Evolutionary conservation across 106 monocot genomes (phyloP), one percentile per base, ranked within the genome.

Genomic region (Alisma plantagoaquatica): DNA sequence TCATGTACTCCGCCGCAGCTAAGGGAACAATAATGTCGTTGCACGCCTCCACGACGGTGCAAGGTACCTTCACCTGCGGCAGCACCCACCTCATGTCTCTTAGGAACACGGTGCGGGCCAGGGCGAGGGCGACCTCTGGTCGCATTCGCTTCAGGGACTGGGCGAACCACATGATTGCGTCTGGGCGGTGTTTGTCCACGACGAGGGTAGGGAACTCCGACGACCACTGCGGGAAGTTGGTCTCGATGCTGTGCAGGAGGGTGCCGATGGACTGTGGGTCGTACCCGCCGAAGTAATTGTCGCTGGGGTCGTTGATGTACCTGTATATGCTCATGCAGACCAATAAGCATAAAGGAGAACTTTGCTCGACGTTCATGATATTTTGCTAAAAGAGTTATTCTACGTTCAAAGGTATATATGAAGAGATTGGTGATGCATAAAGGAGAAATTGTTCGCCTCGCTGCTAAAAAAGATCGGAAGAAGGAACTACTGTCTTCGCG

Each of bases 251-350:
- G 49, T 35, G 3, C 11, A 85, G 29, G 4, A 85, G 33, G 23
- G 22, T 49, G 5, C 80, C 80, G 10, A 85, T 56, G 0, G 66
- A 57, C 4, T 8, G 10, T 42, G 1, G 33, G 27, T 77, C 73
- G 18, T 80, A 80, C 1, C 85, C 85, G 23, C 85, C 80, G 56
- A 58, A 50, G 14, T 80, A 85, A 19, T 75, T 76, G 17, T 76
- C 76, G 1, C 69, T 65, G n/a, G n/a, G n/a, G n/a, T n/a, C n/a
- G 27, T 80, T 85, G 18, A 85, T 29, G 49, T 76, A 80, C 38
- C 85, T 85, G 43, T 15, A 41, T 38, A 7, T 38, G 35, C 35
- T 7, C 5, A 7, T 38, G 35, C 35, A 38, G 14, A 7, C 5
- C 35, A 38, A 38, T n/a, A n/a, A n/a, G n/a, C n/a, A n/a, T n/a